phyloP scores from a whole-genome alignment of 805 yeast species.

The Candida nemodendra region DNA sequence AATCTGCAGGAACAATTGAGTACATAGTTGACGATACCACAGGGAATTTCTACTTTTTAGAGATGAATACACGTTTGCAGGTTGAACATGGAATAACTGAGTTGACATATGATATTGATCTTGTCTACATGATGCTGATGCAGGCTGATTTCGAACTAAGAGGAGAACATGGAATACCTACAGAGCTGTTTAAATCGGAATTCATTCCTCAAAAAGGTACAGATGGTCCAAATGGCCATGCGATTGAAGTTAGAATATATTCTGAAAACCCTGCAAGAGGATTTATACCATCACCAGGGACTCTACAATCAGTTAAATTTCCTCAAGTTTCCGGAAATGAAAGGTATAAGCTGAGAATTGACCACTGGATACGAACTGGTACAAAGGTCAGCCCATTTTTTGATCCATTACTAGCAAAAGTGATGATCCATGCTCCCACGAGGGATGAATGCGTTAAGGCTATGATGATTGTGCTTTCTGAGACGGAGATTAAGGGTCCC shows the following conservation, averaged over 20 bases:
- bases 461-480: conserved; percentile 73
- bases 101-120: conserved; percentile 86
- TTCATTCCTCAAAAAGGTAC: not conserved
- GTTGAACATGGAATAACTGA: conserved; percentile 98
- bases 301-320: conserved; percentile 75
- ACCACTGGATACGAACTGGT: conserved; percentile 90
- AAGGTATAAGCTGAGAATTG: conserved; percentile 54
- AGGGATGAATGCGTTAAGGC: conserved; percentile 78
- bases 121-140: conserved; percentile 93
- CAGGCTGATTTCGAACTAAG: conserved; percentile 89
- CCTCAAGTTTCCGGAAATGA: conserved; percentile 65
- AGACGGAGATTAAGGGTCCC: conserved; percentile 84
- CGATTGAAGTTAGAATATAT: conserved; percentile 94
- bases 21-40: conserved; percentile 81
- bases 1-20: conserved; percentile 96
- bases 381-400: conserved; percentile 84
- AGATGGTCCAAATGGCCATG: conserved; percentile 64
- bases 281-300: conserved; percentile 95
- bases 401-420: conserved; percentile 94
- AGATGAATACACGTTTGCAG: conserved; percentile 93
- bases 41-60: conserved; percentile 89
- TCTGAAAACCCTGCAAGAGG: conserved; percentile 96
- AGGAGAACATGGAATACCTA: conserved; percentile 56
- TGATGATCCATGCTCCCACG: conserved; percentile 88
- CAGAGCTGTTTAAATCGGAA: not conserved